phyloP scores from a whole-genome alignment of 2,329 filamentous ascomycete genomes.

The Penicillium hordei region DNA sequence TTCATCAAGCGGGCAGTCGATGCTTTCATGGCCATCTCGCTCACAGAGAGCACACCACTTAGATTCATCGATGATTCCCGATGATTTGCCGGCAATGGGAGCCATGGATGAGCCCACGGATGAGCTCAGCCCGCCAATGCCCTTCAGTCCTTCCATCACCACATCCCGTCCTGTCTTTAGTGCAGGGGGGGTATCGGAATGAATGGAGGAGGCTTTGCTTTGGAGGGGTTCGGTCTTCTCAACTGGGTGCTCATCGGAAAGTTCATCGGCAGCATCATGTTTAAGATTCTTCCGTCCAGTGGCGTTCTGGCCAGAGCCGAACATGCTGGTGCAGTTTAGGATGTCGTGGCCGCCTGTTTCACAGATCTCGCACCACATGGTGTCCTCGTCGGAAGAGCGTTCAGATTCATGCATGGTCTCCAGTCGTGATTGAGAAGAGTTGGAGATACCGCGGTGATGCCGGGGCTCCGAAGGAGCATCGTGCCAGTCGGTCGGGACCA shows the following conservation, averaged over 20 bases:
- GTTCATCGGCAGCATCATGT: conserved; percentile 9
- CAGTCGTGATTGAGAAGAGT: conserved; percentile 33
- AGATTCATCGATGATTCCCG: conserved; percentile 72
- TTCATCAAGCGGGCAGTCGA: conserved; percentile 91
- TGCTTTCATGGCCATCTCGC: conserved; percentile 92
- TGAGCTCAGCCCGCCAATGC: conserved; percentile 40
- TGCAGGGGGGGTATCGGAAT: conserved; percentile 23
- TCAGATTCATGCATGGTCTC: conserved; percentile 45
- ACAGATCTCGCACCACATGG: conserved; percentile 92
- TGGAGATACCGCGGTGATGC: conserved; percentile 28
- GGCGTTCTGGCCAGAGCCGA: conserved; percentile 47
- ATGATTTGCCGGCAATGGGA: conserved; percentile 75
- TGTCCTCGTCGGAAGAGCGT: conserved; percentile 67
- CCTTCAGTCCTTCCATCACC: conserved; percentile 45
- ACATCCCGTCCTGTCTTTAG: conserved; percentile 44
- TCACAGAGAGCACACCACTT: conserved; percentile 99
- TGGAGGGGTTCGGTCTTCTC: conserved; percentile 13
- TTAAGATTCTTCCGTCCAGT: conserved; percentile 17
- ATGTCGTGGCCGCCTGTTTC: conserved; percentile 91
- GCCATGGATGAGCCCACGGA: conserved; percentile 53
- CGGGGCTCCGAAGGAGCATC: conserved; percentile 32
- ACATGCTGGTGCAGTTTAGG: conserved; percentile 90
- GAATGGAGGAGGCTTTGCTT: conserved; percentile 15
- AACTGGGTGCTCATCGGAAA: conserved; percentile 15
- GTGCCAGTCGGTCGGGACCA: conserved; percentile 45